These are phyloP conservation scores for Cryptococcus depauperatus DNA, from an alignment of 1,284 basidiomycete species.

Conservation along the genomic window DNA sequence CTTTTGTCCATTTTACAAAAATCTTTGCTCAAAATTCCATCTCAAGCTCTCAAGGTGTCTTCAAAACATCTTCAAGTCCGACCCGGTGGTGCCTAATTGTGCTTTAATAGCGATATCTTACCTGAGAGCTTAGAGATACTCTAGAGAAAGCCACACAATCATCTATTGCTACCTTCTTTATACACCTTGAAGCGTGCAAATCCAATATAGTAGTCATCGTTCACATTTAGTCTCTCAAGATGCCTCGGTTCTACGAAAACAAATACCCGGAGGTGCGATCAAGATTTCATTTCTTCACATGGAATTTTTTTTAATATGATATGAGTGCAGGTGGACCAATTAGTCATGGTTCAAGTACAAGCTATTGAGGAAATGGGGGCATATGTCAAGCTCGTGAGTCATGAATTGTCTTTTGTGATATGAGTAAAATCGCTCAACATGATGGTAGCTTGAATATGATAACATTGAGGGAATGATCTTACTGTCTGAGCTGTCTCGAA, in stretches of 20 bases:
- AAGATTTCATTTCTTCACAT: too few relatives aligned
- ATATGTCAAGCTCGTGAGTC: constrained; percentile 88
- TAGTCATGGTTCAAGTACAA: constrained; percentile 98
- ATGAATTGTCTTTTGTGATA: neutral
- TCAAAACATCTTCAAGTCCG: too few relatives aligned
- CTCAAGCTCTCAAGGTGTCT: too few relatives aligned
- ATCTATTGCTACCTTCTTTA: neutral
- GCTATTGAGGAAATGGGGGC: constrained; percentile 99
- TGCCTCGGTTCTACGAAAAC: constrained; percentile 47
- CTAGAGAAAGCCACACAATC: neutral
- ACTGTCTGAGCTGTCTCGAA: constrained; percentile 88
- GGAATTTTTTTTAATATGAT: too few relatives aligned
- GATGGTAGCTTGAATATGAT: constrained; percentile 83
- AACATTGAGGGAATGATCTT: constrained; percentile 99
- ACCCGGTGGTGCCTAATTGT: too few relatives aligned
- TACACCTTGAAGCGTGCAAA: neutral
- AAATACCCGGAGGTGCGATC: constrained; percentile 48
- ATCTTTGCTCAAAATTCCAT: too few relatives aligned
- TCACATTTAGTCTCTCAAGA: constrained; percentile 14
- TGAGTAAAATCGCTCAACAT: neutral
- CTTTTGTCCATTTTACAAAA: too few relatives aligned
- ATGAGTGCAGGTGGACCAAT: constrained; percentile 68
- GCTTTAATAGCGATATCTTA: too few relatives aligned
- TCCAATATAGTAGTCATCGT: too few relatives aligned
- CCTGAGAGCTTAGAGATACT: too few relatives aligned